Percentiles rank a stretch among this genome's conserved stretches.
phyloP scores from a whole-genome alignment of 345 rosid genomes.

The Rhizophora apiculata region DNA sequence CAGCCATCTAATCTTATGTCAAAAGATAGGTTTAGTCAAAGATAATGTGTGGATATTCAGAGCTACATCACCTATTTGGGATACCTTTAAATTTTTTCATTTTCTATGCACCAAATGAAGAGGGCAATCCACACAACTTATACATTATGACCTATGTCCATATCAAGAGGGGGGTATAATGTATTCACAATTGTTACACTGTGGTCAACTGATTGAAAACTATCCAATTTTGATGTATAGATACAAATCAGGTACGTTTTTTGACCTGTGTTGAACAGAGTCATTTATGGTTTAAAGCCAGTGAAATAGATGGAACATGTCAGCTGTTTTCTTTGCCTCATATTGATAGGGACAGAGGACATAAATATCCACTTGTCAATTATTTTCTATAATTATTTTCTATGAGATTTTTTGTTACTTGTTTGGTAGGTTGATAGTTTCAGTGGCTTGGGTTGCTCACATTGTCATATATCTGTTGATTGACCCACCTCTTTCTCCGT shows the following conservation, averaged over 20 bases:
- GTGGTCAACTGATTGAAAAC: too few relatives aligned
- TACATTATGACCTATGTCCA: neutral
- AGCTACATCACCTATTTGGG: neutral
- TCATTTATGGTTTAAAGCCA: too few relatives aligned
- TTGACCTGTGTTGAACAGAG: too few relatives aligned
- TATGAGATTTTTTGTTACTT: neutral
- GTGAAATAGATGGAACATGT: too few relatives aligned
- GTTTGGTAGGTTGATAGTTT: conserved; percentile 70
- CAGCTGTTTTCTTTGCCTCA: too few relatives aligned
- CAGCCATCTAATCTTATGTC: neutral
- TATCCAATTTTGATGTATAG: too few relatives aligned
- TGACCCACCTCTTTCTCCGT: conserved; percentile 88
- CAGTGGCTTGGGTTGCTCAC: conserved; percentile 97
- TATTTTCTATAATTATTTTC: neutral
- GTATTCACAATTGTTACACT: too few relatives aligned
- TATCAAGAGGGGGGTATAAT: too few relatives aligned
- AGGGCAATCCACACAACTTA: neutral
- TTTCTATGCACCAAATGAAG: neutral
- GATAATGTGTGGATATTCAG: neutral
- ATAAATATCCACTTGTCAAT: neutral
- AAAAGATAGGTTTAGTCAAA: neutral
- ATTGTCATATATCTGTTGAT: conserved; percentile 81
- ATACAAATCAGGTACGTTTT: too few relatives aligned
- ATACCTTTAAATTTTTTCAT: neutral
- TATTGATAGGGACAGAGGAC: too few relatives aligned